Base-by-base conservation (phyloP, 2,329 filamentous ascomycete species). In the Metarhizium brunneum region DNA sequence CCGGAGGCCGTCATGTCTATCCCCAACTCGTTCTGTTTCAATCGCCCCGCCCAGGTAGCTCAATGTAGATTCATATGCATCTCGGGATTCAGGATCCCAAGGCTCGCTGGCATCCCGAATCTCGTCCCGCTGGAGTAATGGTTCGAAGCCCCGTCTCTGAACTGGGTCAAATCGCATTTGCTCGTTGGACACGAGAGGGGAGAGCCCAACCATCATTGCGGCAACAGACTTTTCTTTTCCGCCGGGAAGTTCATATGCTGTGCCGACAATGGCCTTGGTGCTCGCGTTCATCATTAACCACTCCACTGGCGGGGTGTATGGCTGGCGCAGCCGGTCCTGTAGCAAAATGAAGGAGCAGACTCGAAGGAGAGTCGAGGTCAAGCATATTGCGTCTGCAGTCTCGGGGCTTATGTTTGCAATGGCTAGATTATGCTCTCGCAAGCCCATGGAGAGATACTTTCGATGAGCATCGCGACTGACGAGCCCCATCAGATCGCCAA, bases 271-370 rank as follows among this genome's bases (percentile, higher is more conserved):
- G 8, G 54, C 58, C 45, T 49, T 47, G 6, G 58, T 56, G 49
- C 57, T 61, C 14, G 57, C 59, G 10, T 58, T 61, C 38, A 58
- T 61, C 52, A 59, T 53, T 14, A 62, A 47, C 60, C 60, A 62
- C 29, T 62, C 60, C 1, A 59, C 52, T 4, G 59, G 60, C 30
- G 60, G 60, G 13, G 38, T 40, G 11, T 62, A 62, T 2, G 60
- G 60, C 29, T 52, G 25, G 5, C 56, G 54, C 11, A 11, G 20
- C 5, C 60, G 57, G 36, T 58, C 57, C 32, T 57, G 59, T 50
- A 62, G 53, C 52, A 56, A 43, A 18, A 59, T 59, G 52, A 62
- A 62, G 18, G 54, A 56, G 29, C 56, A 60, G 30, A 60, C 52
- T 32, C 59, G 56, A 36, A 62, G 30, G 11, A 62, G 50, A 20